These are phyloP conservation scores for Pseudevernia furfuracea DNA, from an alignment of 495 filamentous ascomycete genomes.

Conservation along the genomic window DNA sequence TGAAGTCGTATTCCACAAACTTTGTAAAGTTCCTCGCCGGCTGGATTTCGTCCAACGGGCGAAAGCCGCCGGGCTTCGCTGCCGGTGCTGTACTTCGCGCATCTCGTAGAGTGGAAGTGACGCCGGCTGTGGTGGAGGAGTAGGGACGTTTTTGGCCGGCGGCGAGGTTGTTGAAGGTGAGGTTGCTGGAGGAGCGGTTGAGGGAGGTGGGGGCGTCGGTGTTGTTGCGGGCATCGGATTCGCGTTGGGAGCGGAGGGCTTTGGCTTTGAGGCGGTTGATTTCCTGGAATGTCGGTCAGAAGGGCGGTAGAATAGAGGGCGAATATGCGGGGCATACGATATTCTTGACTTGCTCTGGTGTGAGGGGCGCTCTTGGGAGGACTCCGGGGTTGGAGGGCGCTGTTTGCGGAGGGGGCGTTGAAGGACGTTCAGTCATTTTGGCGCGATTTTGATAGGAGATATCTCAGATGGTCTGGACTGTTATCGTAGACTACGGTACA, in stretches of 20 bases:
- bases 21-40: slow-evolving; percentile 76
- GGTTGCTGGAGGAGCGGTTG: slow-evolving; percentile 19
- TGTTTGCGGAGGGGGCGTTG: slow-evolving; percentile 52
- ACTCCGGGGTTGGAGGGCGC: slow-evolving; percentile 35
- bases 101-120: slow-evolving; percentile 61
- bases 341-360: slow-evolving; percentile 64
- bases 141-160: slow-evolving; percentile 54
- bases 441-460: no score
- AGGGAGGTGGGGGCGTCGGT: slow-evolving; percentile 16
- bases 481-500: not conserved
- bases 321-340: slow-evolving; percentile 44
- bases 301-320: not conserved
- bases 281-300: slow-evolving; percentile 50
- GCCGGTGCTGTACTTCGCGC: slow-evolving; percentile 36
- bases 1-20: slow-evolving; percentile 95
- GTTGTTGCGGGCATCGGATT: slow-evolving; percentile 39
- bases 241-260: slow-evolving; percentile 65
- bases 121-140: slow-evolving; percentile 40
- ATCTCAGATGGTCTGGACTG: not conserved
- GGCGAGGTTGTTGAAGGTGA: slow-evolving; percentile 30
- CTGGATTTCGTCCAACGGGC: slow-evolving; percentile 52
- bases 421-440: slow-evolving; percentile 37
- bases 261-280: slow-evolving; percentile 86
- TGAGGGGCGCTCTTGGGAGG: slow-evolving; percentile 49
- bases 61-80: slow-evolving; percentile 26